Conservation (phyloP, 768 basidiomycete genomes). For the Wakefieldia striispora region DNA sequence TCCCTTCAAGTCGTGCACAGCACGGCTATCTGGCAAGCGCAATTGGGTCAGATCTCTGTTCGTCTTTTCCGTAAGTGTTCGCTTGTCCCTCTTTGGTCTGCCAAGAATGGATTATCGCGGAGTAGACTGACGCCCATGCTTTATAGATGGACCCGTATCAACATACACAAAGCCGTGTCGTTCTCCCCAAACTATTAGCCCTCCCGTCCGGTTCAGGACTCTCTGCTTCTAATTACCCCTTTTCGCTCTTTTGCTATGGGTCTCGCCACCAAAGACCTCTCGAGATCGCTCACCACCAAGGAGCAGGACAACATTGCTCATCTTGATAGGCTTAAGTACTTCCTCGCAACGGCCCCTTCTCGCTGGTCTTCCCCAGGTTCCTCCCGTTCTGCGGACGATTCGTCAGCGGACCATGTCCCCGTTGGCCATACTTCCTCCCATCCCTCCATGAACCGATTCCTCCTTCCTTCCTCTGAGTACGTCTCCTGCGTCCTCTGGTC, state of each 20-base stretch:
- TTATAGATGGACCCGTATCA: constrained; percentile 26
- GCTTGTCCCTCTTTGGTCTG: constrained; percentile 18
- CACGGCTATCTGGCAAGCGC: constrained; percentile 31
- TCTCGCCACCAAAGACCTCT: constrained; percentile 26
- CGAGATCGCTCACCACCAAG: constrained; percentile 53
- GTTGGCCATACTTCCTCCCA: constrained; percentile 54
- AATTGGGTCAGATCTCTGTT: constrained; percentile 24
- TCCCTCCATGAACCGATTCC: constrained; percentile 81
- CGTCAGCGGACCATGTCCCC: constrained; percentile 19
- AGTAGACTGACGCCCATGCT: constrained; percentile 20
- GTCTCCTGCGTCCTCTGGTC: constrained; percentile 93
- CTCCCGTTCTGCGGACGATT: constrained; percentile 23
- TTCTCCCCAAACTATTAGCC: constrained; percentile 14
- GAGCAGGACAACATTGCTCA: constrained; percentile 73
- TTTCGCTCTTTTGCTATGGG: constrained; percentile 25
- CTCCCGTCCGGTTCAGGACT: constrained; percentile 4
- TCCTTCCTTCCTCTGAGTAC: constrained; percentile 82
- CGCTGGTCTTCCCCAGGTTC: constrained; percentile 53
- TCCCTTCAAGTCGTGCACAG: constrained; percentile 26
- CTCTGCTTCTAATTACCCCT: constrained; percentile 5
- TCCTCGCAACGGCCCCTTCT: constrained; percentile 81
- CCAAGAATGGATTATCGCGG: constrained; percentile 25
- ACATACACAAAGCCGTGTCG: constrained; percentile 14
- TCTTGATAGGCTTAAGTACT: constrained; percentile 83
- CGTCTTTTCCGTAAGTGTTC: constrained; percentile 11